Evolutionary conservation across 2,329 filamentous ascomycete genomes (phyloP), one percentile per base, ranked within the genome.

Genomic region (Pseudocercospora musae): DNA sequence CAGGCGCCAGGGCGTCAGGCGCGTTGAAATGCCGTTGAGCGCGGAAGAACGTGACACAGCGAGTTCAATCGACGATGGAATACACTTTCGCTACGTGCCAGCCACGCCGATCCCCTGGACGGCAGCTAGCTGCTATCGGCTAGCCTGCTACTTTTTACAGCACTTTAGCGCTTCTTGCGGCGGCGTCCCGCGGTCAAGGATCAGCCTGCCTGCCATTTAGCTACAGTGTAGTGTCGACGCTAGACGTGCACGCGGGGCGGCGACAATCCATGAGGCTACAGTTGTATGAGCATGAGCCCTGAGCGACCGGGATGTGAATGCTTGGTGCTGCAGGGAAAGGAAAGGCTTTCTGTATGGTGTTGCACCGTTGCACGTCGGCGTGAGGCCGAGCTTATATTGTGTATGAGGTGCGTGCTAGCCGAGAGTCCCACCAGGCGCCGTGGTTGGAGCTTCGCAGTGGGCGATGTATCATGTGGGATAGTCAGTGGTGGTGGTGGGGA

Each of bases 51-150:
- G 48, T 52, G 33, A 46, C 50, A 60, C 33, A 37, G 42, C 37
- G 37, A 27, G 20, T 25, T 27, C 25, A 37, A 60, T 60, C 58
- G 58, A 55, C 58, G 58, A 60, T 60, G 49, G 23, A 42, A 48
- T 31, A 29, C 18, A n/a, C n/a, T n/a, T n/a, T n/a, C n/a, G n/a
- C n/a, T n/a, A n/a, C n/a, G n/a, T n/a, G n/a, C n/a, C n/a, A n/a
- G n/a, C n/a, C n/a, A n/a, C n/a, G n/a, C n/a, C n/a, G n/a, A n/a
- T n/a, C n/a, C n/a, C n/a, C n/a, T n/a, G n/a, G n/a, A n/a, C n/a
- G n/a, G n/a, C n/a, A n/a, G n/a, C n/a, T n/a, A n/a, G n/a, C n/a
- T n/a, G n/a, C n/a, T n/a, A n/a, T n/a, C n/a, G n/a, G n/a, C n/a
- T n/a, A n/a, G n/a, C n/a, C n/a, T n/a, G n/a, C n/a, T n/a, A n/a